phyloP scores from a whole-genome alignment of 169 alveolate species.

The Babesia divergens region DNA sequence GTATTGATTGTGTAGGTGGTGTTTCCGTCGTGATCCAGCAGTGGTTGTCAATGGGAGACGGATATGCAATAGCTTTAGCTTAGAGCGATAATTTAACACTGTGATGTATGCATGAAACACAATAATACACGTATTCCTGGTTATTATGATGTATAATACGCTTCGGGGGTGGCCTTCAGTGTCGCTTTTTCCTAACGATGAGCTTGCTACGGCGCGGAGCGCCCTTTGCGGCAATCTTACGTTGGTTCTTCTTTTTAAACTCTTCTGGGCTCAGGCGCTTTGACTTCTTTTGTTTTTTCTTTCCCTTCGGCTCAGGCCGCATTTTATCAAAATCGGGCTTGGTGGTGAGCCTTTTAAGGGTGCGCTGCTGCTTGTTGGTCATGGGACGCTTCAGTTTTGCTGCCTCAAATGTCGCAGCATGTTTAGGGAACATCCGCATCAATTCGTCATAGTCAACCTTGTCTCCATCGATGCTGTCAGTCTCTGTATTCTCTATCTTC shows the following conservation, averaged over 20 bases:
- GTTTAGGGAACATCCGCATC: conserved; percentile 63
- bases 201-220: conserved; percentile 60
- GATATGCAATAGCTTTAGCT: no score
- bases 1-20: no score
- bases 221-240: conserved; percentile 51
- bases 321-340: conserved; percentile 7
- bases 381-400: conserved; percentile 30
- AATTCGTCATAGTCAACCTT: conserved; percentile 46
- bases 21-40: no score
- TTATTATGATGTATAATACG: neutral
- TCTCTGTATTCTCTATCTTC: conserved; percentile 1
- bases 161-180: neutral
- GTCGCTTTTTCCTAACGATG: conserved; percentile 39
- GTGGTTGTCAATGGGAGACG: no score
- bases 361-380: conserved; percentile 60
- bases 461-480: neutral
- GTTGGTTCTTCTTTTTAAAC: conserved; percentile 37
- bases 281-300: conserved; percentile 2
- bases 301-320: conserved; percentile 2
- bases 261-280: conserved; percentile 38
- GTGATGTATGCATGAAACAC: no score
- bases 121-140: neutral
- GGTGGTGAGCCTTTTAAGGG: conserved; percentile 47
- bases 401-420: conserved; percentile 48
- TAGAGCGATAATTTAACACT: no score